phyloP scores from a whole-genome alignment of 225 moss, liverwort and hornwort genomes.

The Sphagnum contortum region DNA sequence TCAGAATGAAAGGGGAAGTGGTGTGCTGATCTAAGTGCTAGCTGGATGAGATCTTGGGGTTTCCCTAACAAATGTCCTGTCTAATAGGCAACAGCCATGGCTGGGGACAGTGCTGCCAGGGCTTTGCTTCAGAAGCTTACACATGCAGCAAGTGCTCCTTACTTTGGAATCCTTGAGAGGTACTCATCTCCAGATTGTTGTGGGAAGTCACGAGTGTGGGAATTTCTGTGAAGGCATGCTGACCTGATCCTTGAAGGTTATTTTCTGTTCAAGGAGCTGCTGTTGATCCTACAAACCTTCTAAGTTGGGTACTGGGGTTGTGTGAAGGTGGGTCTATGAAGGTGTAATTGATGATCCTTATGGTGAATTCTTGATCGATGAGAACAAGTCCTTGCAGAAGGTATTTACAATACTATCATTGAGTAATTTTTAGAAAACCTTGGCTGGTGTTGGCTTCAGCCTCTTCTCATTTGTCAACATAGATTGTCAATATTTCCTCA shows the following conservation, averaged over 20 bases:
- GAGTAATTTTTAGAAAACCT: too few species aligned
- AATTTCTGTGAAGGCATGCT: too few species aligned
- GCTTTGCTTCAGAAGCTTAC: constrained; percentile 88
- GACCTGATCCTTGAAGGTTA: background rate
- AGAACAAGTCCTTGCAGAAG: constrained; percentile 97
- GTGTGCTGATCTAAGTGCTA: background rate
- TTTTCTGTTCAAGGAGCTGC: background rate
- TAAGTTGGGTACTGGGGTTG: constrained; percentile 5
- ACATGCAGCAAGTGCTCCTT: constrained; percentile 92
- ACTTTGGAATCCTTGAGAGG: constrained; percentile 92
- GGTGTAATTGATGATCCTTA: constrained; percentile 97
- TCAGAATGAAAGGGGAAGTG: background rate
- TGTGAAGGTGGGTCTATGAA: constrained; percentile 80
- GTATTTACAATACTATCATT: constrained; percentile 11
- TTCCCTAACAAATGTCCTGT: background rate
- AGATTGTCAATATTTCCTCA: too few species aligned
- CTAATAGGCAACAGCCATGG: constrained; percentile 78
- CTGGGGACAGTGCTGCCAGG: constrained; percentile 78
- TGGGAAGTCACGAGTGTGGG: too few species aligned
- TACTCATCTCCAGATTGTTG: constrained; percentile 2
- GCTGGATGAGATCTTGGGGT: too few species aligned
- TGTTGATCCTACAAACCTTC: background rate
- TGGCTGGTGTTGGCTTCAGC: too few species aligned
- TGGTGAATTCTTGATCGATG: constrained; percentile 93
- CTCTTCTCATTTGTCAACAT: too few species aligned